Conservation (phyloP, 1,284 basidiomycete species). For the Moesziomyces globuligerus region DNA sequence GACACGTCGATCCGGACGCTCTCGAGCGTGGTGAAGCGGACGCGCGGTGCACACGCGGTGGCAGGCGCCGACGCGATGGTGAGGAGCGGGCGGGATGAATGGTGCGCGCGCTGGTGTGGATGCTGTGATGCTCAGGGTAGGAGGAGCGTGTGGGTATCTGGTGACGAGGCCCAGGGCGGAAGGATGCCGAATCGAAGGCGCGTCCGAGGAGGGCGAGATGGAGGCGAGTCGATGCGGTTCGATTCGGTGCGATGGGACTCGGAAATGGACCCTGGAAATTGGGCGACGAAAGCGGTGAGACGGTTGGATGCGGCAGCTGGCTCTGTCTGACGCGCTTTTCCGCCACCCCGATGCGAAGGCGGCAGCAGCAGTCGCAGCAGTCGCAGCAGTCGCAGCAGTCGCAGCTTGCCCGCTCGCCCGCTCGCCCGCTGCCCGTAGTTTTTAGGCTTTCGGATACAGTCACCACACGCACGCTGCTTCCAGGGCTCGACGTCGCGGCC, state of each 20-base stretch:
- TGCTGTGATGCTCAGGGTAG: no score
- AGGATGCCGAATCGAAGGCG: conserved; percentile 1
- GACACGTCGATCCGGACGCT: neutral
- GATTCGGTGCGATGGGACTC: conserved; percentile 16
- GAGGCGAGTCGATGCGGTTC: conserved; percentile 11
- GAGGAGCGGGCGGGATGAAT: neutral
- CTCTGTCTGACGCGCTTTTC: conserved; percentile 20
- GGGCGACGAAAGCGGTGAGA: conserved; percentile 24
- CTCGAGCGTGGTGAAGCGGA: neutral
- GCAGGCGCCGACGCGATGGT: no score
- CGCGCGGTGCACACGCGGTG: neutral
- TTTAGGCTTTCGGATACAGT: neutral
- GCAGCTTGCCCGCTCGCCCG: no score
- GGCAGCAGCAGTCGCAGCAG: no score
- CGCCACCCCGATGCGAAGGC: no score
- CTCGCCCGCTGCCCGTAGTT: neutral
- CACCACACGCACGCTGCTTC: no score
- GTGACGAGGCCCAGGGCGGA: neutral
- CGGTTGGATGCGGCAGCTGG: no score
- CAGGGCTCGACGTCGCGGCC: no score
- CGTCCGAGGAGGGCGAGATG: neutral
- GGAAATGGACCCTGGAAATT: conserved; percentile 38
- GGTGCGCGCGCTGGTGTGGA: no score
- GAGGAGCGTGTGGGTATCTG: neutral
- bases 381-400: no score